Percentiles rank a stretch among this genome's conserved stretches.
These are phyloP conservation scores for Fusarium sacchari DNA, from an alignment of 2,329 filamentous ascomycete species.

Conservation along the genomic window DNA sequence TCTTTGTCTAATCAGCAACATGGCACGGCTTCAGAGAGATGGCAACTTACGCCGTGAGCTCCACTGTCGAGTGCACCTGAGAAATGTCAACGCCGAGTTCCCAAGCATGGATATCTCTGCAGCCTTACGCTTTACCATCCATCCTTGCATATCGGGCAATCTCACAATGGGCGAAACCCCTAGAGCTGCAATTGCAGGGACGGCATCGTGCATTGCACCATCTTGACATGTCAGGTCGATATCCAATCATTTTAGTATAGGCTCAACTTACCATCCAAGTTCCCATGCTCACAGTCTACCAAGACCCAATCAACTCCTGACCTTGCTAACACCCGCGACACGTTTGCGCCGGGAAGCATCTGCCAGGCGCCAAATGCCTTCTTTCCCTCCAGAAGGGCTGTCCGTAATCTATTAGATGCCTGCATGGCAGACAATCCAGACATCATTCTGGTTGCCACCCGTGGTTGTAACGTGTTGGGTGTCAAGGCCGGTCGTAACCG, in stretches of 20 bases:
- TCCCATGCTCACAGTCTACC: constrained; percentile 66
- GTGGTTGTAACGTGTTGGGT: constrained; percentile 11
- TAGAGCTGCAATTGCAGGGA: constrained; percentile 60
- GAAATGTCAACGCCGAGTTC: not conserved
- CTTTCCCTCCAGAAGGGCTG: constrained; percentile 58
- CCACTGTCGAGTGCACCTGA: constrained; percentile 61
- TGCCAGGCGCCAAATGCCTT: constrained; percentile 70
- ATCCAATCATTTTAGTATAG: not conserved
- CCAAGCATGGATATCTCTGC: not conserved
- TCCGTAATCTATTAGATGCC: constrained; percentile 59
- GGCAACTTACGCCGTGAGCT: constrained; percentile 57
- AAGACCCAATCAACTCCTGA: constrained; percentile 74
- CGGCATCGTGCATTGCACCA: constrained; percentile 63
- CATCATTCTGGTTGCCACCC: constrained; percentile 16
- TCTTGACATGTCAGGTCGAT: constrained; percentile 45
- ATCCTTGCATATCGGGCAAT: constrained; percentile 61
- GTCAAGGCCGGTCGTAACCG: constrained; percentile 28
- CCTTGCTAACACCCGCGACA: constrained; percentile 68
- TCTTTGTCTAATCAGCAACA: constrained; percentile 42
- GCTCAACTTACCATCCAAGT: constrained; percentile 55
- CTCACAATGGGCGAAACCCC: constrained; percentile 58
- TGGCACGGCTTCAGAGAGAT: not conserved
- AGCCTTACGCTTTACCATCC: constrained; percentile 57
- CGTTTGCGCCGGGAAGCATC: constrained; percentile 69
- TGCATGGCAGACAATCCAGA: constrained; percentile 49